Conservation (phyloP, 352 stramenopile species). For the Phytophthora fragariaefolia region DNA sequence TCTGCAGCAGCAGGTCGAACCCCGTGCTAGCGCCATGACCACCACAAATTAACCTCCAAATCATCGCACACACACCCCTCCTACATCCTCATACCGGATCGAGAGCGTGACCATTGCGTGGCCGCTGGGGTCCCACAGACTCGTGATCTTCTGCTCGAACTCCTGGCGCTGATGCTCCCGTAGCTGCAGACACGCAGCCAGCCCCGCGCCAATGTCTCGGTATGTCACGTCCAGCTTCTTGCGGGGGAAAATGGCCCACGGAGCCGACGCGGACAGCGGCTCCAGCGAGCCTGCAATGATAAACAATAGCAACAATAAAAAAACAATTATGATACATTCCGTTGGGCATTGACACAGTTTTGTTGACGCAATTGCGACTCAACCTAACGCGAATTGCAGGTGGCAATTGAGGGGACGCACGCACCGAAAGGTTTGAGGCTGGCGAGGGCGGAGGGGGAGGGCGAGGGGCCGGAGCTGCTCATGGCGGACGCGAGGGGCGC, state of each 20-base stretch:
- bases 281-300: constrained; percentile 64
- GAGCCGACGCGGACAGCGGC: constrained; percentile 57
- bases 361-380: not conserved
- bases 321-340: not conserved
- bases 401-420: not conserved
- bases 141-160: constrained; percentile 55
- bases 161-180: constrained; percentile 62
- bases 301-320: not conserved
- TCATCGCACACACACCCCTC: not conserved
- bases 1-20: constrained; percentile 83
- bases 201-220: constrained; percentile 60
- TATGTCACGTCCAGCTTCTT: constrained; percentile 88
- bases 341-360: not conserved
- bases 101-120: constrained; percentile 76
- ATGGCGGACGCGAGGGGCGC: constrained; percentile 3
- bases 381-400: not conserved
- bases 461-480: constrained; percentile 22
- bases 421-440: constrained; percentile 37
- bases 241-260: constrained; percentile 82
- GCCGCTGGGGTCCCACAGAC: constrained; percentile 62
- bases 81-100: constrained; percentile 48
- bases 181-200: constrained; percentile 64
- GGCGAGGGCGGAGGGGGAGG: constrained; percentile 6
- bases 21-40: constrained; percentile 56
- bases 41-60: not conserved